phyloP scores from a whole-genome alignment of 257 asterid genomes.

The Scutellaria galericulata region DNA sequence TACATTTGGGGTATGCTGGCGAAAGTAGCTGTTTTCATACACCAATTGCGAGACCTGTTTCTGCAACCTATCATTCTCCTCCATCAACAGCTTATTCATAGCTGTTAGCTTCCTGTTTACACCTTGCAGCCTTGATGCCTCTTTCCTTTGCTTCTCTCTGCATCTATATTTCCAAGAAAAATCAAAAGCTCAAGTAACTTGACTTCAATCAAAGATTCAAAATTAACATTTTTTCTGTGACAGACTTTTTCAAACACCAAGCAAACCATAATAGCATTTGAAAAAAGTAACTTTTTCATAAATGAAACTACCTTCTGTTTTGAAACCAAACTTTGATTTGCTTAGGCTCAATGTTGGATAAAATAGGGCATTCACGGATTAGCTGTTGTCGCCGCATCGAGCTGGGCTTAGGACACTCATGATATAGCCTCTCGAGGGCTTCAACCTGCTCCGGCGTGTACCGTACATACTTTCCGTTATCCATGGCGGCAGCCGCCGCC shows the following conservation, averaged over 20 bases:
- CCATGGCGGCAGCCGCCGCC: constrained; percentile 47
- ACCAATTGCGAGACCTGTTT: constrained; percentile 89
- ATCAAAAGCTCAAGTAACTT: not conserved
- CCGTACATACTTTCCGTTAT: constrained; percentile 80
- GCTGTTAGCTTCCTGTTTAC: constrained; percentile 91
- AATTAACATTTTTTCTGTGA: too few relatives aligned
- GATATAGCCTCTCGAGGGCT: constrained; percentile 87
- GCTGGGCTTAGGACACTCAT: constrained; percentile 90
- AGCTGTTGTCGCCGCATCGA: constrained; percentile 91
- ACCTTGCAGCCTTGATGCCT: constrained; percentile 83
- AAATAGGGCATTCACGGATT: constrained; percentile 87
- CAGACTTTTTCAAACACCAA: not conserved
- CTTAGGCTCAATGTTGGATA: constrained; percentile 80
- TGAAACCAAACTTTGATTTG: constrained; percentile 98
- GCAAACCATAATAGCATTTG: not conserved
- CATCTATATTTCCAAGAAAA: constrained; percentile 56
- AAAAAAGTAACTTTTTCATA: not conserved
- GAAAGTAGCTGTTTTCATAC: constrained; percentile 77
- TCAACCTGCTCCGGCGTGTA: constrained; percentile 95
- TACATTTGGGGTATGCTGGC: constrained; percentile 71
- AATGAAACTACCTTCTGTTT: constrained; percentile 65
- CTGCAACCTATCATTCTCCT: constrained; percentile 89
- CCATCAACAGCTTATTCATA: constrained; percentile 91
- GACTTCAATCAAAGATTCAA: constrained; percentile 16
- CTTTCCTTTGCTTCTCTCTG: constrained; percentile 92